phyloP scores from a whole-genome alignment of 2,329 filamentous ascomycete genomes.

The Penicillium sp. region DNA sequence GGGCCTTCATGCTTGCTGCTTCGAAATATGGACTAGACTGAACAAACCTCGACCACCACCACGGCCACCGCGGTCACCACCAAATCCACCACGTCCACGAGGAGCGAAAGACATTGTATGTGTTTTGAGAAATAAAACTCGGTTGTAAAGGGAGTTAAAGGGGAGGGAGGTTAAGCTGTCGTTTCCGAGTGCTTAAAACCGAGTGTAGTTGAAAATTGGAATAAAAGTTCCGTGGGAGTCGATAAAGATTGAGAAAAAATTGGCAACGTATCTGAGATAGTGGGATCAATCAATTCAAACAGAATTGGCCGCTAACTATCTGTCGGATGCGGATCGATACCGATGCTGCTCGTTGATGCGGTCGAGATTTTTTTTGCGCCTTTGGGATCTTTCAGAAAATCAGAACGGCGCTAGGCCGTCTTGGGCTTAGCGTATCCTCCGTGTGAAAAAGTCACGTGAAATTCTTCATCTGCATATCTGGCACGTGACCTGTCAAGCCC shows the following conservation, averaged over 20 bases:
- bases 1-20: conserved; percentile 10
- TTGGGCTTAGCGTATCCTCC: conserved; percentile 19
- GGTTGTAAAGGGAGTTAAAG: conserved; percentile 8
- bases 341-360: conserved; percentile 33
- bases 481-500: conserved; percentile 27
- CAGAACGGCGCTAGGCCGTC: conserved; percentile 26
- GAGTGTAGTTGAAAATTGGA: conserved; percentile 11
- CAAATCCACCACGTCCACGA: conserved; percentile 18
- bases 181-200: conserved; percentile 17
- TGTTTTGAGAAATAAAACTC: conserved; percentile 9
- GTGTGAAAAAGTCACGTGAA: conserved; percentile 22
- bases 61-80: conserved; percentile 22
- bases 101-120: conserved; percentile 31
- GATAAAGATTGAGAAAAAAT: conserved; percentile 8
- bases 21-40: conserved; percentile 9
- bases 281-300: conserved; percentile 19
- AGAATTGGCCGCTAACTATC: conserved; percentile 21
- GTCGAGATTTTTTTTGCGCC: conserved; percentile 35
- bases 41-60: conserved; percentile 22
- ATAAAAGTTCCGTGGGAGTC: conserved; percentile 11
- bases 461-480: conserved; percentile 7
- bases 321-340: conserved; percentile 28
- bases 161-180: conserved; percentile 17
- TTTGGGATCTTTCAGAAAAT: conserved; percentile 36
- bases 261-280: conserved; percentile 11